These are phyloP conservation scores for Eutrema yunnanense DNA, from an alignment of 345 rosid genomes.

Conservation along the genomic window DNA sequence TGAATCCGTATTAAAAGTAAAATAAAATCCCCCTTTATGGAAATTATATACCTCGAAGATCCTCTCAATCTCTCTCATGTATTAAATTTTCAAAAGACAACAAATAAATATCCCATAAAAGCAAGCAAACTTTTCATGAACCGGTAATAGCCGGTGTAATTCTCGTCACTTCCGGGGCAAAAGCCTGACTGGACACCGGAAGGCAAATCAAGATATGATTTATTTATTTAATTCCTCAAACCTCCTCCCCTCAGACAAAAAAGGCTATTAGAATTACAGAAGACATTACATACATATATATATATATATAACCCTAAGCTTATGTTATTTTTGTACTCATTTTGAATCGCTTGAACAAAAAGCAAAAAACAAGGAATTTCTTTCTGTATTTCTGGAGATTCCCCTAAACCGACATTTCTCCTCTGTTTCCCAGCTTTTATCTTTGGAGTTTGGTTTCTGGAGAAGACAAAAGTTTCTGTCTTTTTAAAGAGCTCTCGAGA, in stretches of 20 bases:
- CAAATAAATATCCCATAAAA: conserved; percentile 14
- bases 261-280: not conserved
- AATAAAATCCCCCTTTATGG: conserved; percentile 12
- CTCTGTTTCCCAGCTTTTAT: conserved; percentile 18
- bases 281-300: conserved; percentile 5
- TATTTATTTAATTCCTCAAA: not conserved
- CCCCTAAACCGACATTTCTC: conserved; percentile 10
- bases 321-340: not conserved
- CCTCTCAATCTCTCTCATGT: not conserved
- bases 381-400: not conserved
- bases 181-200: conserved; percentile 24
- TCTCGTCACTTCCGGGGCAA: not conserved
- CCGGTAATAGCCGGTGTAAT: conserved; percentile 19
- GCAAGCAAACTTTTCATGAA: conserved; percentile 6
- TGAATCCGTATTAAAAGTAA: conserved; percentile 8
- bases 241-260: conserved; percentile 18
- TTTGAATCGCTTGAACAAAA: conserved; percentile 19
- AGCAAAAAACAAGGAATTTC: conserved; percentile 2
- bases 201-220: not conserved
- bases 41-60: conserved; percentile 25
- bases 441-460: conserved; percentile 27
- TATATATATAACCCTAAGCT: not conserved
- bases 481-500: conserved; percentile 18
- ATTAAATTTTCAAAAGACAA: conserved; percentile 19
- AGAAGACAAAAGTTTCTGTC: conserved; percentile 22